Conservation (phyloP, 768 basidiomycete genomes). For the Russula compacta region DNA sequence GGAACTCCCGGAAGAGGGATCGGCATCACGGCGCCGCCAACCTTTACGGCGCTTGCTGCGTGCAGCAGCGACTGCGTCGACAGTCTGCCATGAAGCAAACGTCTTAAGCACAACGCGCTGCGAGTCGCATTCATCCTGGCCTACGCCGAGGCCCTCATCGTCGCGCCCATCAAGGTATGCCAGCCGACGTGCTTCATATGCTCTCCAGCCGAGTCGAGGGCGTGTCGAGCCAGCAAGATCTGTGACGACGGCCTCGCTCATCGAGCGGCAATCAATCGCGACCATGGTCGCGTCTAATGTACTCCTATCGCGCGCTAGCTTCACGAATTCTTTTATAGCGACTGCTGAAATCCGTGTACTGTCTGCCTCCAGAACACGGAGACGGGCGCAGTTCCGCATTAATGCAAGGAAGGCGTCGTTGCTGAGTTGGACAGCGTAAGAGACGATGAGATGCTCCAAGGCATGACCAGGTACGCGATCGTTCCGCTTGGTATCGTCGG, state of each 20-base stretch:
- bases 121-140: conserved; percentile 77
- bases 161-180: conserved; percentile 65
- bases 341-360: conserved; percentile 59
- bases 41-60: conserved; percentile 58
- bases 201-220: conserved; percentile 64
- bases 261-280: conserved; percentile 66
- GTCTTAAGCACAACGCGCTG: conserved; percentile 68
- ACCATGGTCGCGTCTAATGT: conserved; percentile 46
- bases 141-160: conserved; percentile 53
- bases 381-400: conserved; percentile 49
- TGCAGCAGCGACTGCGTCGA: conserved; percentile 61
- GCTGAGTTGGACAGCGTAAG: conserved; percentile 53
- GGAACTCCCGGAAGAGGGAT: conserved; percentile 29
- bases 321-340: conserved; percentile 62
- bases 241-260: conserved; percentile 53
- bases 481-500: conserved; percentile 15
- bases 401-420: conserved; percentile 56
- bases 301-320: conserved; percentile 40
- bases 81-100: conserved; percentile 81
- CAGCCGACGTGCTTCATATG: conserved; percentile 62
- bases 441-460: conserved; percentile 64
- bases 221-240: conserved; percentile 52
- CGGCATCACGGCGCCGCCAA: conserved; percentile 34
- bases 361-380: conserved; percentile 69
- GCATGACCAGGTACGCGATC: conserved; percentile 40